Conservation (phyloP, 1,284 basidiomycete species). For the Phellopilus nigrolimitatus region DNA sequence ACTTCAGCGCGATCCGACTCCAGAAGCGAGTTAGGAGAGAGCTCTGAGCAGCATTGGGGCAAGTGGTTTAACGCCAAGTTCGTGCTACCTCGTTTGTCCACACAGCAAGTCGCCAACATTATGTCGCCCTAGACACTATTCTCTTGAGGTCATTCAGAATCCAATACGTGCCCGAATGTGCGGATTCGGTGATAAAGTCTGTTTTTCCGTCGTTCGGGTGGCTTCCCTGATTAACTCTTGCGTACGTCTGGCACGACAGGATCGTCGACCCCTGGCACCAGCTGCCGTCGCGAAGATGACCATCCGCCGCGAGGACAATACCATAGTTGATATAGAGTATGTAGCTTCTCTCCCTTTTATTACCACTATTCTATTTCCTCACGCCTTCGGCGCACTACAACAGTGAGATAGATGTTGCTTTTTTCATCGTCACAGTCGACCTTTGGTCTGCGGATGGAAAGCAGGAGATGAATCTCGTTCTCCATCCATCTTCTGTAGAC, state of each 20-base stretch:
- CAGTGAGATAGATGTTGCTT: slow-evolving; percentile 81
- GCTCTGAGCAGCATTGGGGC: slow-evolving; percentile 16
- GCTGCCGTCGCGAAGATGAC: slow-evolving; percentile 83
- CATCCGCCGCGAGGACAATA: slow-evolving; percentile 62
- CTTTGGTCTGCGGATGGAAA: slow-evolving; percentile 80
- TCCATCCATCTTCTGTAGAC: slow-evolving; percentile 76
- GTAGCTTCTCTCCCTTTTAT: slow-evolving; percentile 29
- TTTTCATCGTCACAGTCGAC: slow-evolving; percentile 85
- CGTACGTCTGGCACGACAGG: slow-evolving; percentile 42
- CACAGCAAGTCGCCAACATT: not conserved
- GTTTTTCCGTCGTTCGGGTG: slow-evolving; percentile 21
- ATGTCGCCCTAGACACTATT: slow-evolving; percentile 56
- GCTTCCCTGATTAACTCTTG: slow-evolving; percentile 16
- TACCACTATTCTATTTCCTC: slow-evolving; percentile 21
- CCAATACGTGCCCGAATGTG: slow-evolving; percentile 88
- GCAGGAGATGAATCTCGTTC: slow-evolving; percentile 80
- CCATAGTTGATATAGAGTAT: slow-evolving; percentile 71
- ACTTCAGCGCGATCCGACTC: slow-evolving; percentile 9
- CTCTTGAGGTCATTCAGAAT: slow-evolving; percentile 80
- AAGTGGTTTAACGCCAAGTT: slow-evolving; percentile 20
- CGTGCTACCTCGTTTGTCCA: not conserved
- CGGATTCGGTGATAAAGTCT: slow-evolving; percentile 90
- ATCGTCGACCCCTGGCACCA: slow-evolving; percentile 85
- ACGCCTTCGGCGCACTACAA: slow-evolving; percentile 21
- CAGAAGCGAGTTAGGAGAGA: slow-evolving; percentile 1